Evolutionary conservation across 164 flowering plant species (phyloP).

Genomic region (Vitis vinifera): ASM3070453v1 NC_081812.1:20279501-20280000

Average conservation of each 20-base stretch:
- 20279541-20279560: neutral
- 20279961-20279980: neutral
- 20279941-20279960: neutral
- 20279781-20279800: neutral
- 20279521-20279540: neutral
- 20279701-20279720: too few species aligned
- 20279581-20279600: constrained; percentile 1
- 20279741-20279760: neutral
- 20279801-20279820: neutral
- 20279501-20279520: neutral
- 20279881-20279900: neutral
- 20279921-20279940: neutral
- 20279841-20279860: neutral
- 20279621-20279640: neutral
- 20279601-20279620: neutral
- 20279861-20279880: constrained; percentile 1
- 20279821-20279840: constrained; percentile 1
- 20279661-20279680: neutral
- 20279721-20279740: neutral
- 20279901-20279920: neutral
- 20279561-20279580: neutral
- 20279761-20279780: neutral
- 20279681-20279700: too few species aligned
- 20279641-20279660: neutral
- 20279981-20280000: neutral